Conservation (phyloP, 306 rosid genomes). For the Fragaria iinumae region DNA sequence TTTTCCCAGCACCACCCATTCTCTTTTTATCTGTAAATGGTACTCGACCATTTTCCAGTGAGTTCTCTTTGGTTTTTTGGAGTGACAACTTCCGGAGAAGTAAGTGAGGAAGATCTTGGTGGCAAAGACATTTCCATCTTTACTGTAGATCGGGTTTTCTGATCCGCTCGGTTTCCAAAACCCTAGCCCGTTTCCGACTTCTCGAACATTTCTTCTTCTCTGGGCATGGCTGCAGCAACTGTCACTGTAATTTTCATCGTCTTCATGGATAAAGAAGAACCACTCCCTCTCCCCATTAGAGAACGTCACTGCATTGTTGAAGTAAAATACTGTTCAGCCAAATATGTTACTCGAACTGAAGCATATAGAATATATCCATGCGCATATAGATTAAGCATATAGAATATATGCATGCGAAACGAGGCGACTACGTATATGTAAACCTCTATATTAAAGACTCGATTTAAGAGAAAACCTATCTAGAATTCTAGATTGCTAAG, state of each 20-base stretch:
- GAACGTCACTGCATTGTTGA: conserved; percentile 13
- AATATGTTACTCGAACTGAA: not conserved
- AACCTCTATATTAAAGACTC: too few relatives aligned
- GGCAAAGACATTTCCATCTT: conserved; percentile 4
- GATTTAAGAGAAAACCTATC: too few relatives aligned
- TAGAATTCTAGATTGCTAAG: too few relatives aligned
- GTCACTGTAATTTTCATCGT: not conserved
- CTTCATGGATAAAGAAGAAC: conserved; percentile 18
- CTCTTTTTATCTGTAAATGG: not conserved
- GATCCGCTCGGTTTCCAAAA: conserved; percentile 18
- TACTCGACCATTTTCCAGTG: conserved; percentile 24
- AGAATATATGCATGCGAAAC: not conserved
- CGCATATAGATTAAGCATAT: too few relatives aligned
- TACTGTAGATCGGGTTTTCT: conserved; percentile 6
- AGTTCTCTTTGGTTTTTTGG: not conserved
- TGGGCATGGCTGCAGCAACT: not conserved
- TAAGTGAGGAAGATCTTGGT: conserved; percentile 15
- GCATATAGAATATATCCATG: too few relatives aligned
- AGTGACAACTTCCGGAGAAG: conserved; percentile 4
- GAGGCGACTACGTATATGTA: not conserved
- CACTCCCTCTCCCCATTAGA: conserved; percentile 22
- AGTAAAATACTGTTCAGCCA: not conserved
- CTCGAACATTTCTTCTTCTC: conserved; percentile 8
- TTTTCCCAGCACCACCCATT: conserved; percentile 1
- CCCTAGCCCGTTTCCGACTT: conserved; percentile 20